Evolutionary conservation across 2,329 filamentous ascomycete species (phyloP).

Genomic region (Alternaria sp.): DNA sequence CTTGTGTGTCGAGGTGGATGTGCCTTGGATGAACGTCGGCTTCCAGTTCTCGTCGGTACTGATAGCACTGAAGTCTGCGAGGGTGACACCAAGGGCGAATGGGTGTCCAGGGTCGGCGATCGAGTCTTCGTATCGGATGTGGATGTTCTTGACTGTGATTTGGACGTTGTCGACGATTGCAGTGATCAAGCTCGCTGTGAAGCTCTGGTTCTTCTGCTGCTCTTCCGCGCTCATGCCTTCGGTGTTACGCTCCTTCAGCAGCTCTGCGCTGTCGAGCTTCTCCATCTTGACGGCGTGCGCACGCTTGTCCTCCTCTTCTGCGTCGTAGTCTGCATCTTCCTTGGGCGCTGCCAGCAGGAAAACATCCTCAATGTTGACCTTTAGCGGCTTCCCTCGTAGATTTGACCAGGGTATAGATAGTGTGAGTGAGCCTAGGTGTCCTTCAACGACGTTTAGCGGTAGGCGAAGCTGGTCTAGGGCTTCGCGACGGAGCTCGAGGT

Average conservation of each 20-base stretch:
- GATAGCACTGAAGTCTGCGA: conserved; percentile 95
- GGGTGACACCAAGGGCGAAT: conserved; percentile 88
- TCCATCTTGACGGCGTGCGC: conserved; percentile 97
- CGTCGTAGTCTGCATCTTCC: conserved; percentile 91
- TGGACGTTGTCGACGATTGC: conserved; percentile 99
- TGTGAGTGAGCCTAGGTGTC: conserved; percentile 89
- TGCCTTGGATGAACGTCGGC: conserved; percentile 93
- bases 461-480: conserved; percentile 96
- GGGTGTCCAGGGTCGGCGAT: conserved; percentile 94
- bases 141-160: conserved; percentile 97
- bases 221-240: conserved; percentile 95
- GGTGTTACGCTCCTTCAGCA: conserved; percentile 89
- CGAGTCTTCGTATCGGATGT: conserved; percentile 96
- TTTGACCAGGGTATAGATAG: conserved; percentile 98
- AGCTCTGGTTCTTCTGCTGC: conserved; percentile 96
- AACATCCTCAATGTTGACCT: conserved; percentile 95
- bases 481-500: conserved; percentile 91
- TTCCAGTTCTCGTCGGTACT: conserved; percentile 96
- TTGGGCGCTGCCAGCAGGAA: conserved; percentile 94
- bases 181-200: conserved; percentile 91
- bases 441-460: conserved; percentile 94
- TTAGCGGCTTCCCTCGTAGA: conserved; percentile 89
- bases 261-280: conserved; percentile 93
- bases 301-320: conserved; percentile 87
- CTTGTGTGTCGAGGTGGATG: conserved; percentile 85